These are phyloP conservation scores for Boletales sp. DNA, from an alignment of 768 basidiomycete species.

Conservation along the genomic window DNA sequence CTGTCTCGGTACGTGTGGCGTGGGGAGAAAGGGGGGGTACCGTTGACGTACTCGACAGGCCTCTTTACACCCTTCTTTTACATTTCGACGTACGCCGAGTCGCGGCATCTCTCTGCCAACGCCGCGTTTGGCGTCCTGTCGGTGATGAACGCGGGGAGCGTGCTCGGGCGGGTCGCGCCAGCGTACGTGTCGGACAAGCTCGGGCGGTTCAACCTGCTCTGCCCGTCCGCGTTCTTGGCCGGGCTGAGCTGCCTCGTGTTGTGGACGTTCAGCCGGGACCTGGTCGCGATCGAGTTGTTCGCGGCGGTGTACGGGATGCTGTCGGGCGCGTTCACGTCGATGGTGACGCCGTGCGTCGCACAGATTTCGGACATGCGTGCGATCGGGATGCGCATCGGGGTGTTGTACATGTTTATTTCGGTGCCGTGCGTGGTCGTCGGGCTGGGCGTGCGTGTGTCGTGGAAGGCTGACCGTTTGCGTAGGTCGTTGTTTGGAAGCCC, in stretches of 20 bases:
- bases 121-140: constrained; percentile 56
- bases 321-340: constrained; percentile 65
- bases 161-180: constrained; percentile 62
- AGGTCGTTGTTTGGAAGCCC: constrained; percentile 67
- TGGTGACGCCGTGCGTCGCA: constrained; percentile 64
- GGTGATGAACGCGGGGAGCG: constrained; percentile 64
- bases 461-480: background rate
- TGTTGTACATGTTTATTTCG: constrained; percentile 61
- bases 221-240: constrained; percentile 57
- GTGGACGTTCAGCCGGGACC: constrained; percentile 48
- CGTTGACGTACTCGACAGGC: constrained; percentile 37
- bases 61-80: constrained; percentile 73
- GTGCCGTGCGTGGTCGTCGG: constrained; percentile 56
- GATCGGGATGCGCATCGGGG: constrained; percentile 62
- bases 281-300: constrained; percentile 46
- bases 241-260: constrained; percentile 56
- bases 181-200: constrained; percentile 61
- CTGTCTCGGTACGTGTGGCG: constrained; percentile 48
- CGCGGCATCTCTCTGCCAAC: constrained; percentile 33
- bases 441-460: too few species aligned
- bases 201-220: constrained; percentile 65
- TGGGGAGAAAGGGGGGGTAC: too few species aligned
- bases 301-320: constrained; percentile 59
- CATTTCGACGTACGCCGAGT: constrained; percentile 56
- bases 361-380: constrained; percentile 58